Percentiles rank a stretch among this genome's conserved stretches.
Conservation (phyloP, 768 basidiomycete genomes). For the Phaeolepiota aurea region DNA sequence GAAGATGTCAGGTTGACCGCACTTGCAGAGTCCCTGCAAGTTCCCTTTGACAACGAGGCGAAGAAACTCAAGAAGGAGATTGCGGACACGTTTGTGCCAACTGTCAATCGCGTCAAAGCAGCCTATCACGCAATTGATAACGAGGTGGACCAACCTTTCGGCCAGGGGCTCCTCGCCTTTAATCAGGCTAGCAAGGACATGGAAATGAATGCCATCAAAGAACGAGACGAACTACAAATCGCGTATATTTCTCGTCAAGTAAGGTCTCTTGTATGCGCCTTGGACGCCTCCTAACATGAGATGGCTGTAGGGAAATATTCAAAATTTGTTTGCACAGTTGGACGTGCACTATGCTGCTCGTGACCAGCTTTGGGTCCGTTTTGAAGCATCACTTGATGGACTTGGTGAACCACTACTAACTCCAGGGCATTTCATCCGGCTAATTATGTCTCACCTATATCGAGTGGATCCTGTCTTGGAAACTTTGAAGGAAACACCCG, state of each 20-base stretch:
- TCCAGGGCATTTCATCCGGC: conserved; percentile 6
- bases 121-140: conserved; percentile 27
- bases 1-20: conserved; percentile 23
- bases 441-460: conserved; percentile 5
- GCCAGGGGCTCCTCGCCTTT: conserved; percentile 40
- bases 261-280: conserved; percentile 9
- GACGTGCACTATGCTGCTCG: conserved; percentile 39
- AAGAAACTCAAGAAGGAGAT: conserved; percentile 30
- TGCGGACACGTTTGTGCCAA: conserved; percentile 32
- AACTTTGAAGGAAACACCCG: conserved; percentile 36
- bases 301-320: conserved; percentile 29
- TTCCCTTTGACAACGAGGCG: conserved; percentile 29
- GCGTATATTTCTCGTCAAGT: conserved; percentile 37
- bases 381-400: conserved; percentile 33
- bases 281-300: conserved; percentile 3
- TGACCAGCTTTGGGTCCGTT: conserved; percentile 40
- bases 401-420: conserved; percentile 28
- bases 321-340: conserved; percentile 33
- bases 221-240: conserved; percentile 32
- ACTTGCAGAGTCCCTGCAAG: conserved; percentile 32
- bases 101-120: conserved; percentile 38
- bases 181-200: conserved; percentile 46
- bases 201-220: conserved; percentile 35
- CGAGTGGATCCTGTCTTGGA: conserved; percentile 36
- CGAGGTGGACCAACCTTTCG: conserved; percentile 27